Evolutionary conservation across 768 basidiomycete species (phyloP), one percentile per base, ranked within the genome.

Genomic region (Symmetrospora coprosmae): DNA sequence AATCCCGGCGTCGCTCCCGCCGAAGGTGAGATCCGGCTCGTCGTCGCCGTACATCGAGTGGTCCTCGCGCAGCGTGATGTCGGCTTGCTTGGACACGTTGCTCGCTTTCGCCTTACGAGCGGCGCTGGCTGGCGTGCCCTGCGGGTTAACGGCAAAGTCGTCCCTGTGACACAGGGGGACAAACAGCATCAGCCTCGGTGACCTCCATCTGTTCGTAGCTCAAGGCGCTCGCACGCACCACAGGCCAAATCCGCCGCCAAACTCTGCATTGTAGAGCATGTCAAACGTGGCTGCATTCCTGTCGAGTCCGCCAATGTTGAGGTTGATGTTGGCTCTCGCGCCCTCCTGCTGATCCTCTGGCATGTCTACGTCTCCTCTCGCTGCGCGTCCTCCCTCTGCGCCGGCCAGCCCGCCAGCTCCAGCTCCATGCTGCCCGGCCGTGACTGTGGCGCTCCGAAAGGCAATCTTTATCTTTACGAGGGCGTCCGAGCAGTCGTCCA

Each of bases 401-500:
- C 35, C 40, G 5, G 19, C 48, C 17, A 35, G 34, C 7, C 35
- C 51, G 4, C 28, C 25, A n/a, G n/a, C n/a, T n/a, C n/a, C n/a
- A n/a, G n/a, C n/a, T n/a, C n/a, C n/a, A n/a, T n/a, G n/a, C n/a
- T n/a, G n/a, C n/a, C n/a, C n/a, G n/a, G n/a, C n/a, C 13, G 19
- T 25, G 38, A 17, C 31, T 14, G 89, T 74, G 62, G 89, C 92
- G 17, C 90, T 89, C 53, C 90, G 84, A 74, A 97, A 96, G 2
- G 87, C 90, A 85, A 92, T 86, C 72, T 90, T 91, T 34, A 96
- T 91, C 72, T 89, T 89, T 31, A 92, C 75, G 40, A 94, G 74
- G 0, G 90, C 89, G 71, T 97, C 91, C 63, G 94, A 94, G 70
- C 92, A 96, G 71, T 99, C 94, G 69, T 99, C 94, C 64, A 96